Evolutionary conservation across 345 rosid genomes (phyloP), one percentile per base, ranked within the genome.

Genomic region (Reutealis trisperma): DNA sequence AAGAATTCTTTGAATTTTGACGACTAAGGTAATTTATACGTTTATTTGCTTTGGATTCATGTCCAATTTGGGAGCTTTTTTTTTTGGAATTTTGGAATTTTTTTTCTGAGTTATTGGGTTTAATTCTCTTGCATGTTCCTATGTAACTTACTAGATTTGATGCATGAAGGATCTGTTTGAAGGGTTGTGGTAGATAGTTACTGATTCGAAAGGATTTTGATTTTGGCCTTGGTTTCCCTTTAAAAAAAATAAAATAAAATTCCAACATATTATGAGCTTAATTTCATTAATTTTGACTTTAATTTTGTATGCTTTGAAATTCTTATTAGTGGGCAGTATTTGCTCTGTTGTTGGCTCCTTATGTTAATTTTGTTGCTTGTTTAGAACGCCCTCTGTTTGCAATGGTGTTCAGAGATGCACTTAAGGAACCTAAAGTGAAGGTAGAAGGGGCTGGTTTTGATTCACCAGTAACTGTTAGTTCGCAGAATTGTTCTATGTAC

Each of bases 321-420:
- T 54, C 10, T 57, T 55, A 6, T 58, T 58, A 1, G 21, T 71
- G 60, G 15, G 1, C 41, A 4, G 34, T 58, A 57, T 60, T 21
- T 54, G 52, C 30, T 72, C 27, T 24, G 57, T 34, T 19, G 60
- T 27, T 51, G 18, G 6, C 30, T 42, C 51, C 1, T 16, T 70
- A 51, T 27, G 14, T 32, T 9, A 6, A 1, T 54, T 27, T 55
- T 8, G 54, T 59, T 73, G 67, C 15, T 61, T 44, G 59, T 73
- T 61, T 61, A 32, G 24, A 32, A 21, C 8, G 62, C 62, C 30
- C 45, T 62, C 45, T 58, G 45, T 34, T 55, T 61, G 47, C 27
- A 74, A 79, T 85, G 87, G 87, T 85, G 79, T 85, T 85, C 63
- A 80, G 87, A 67, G 81, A 82, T 58, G 70, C 49, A 55, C 76